Evolutionary conservation across 2,329 filamentous ascomycete species (phyloP).

Genomic region (Claviceps humidiphila): DNA sequence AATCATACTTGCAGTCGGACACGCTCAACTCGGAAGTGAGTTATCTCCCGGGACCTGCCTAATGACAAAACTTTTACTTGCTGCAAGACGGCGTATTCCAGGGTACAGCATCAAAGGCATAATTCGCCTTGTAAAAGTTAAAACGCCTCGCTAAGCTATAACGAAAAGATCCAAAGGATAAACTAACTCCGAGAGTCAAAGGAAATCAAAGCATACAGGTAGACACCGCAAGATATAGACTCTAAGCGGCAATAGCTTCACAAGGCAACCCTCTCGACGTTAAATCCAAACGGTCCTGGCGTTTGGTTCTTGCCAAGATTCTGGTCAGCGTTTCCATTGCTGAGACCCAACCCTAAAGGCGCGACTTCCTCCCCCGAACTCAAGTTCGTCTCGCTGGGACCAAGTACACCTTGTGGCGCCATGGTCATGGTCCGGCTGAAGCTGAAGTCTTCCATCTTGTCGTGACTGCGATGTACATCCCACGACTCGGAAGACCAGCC

Average conservation of each 20-base stretch:
- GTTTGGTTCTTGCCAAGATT: constrained; percentile 13
- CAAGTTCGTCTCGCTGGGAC: constrained; percentile 44
- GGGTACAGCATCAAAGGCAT: no score
- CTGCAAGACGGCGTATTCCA: no score
- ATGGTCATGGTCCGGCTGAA: constrained; percentile 24
- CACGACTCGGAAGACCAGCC: constrained; percentile 46
- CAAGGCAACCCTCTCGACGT: not conserved
- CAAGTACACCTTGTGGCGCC: constrained; percentile 39
- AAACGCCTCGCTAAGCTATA: no score
- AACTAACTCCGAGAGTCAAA: not conserved
- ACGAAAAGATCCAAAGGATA: no score
- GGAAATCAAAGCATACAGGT: not conserved
- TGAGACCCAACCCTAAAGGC: constrained; percentile 31
- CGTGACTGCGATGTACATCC: constrained; percentile 36
- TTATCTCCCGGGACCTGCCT: no score
- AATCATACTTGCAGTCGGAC: no score
- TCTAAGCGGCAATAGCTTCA: not conserved
- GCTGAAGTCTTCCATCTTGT: constrained; percentile 36
- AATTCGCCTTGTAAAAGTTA: no score
- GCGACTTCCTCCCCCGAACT: constrained; percentile 41
- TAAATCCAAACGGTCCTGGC: constrained; percentile 1
- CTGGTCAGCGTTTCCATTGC: constrained; percentile 24
- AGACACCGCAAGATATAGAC: no score
- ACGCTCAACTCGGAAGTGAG: no score
- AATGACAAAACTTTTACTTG: no score